Evolutionary conservation across 2,329 filamentous ascomycete species (phyloP).

Genomic region (Xylariaceae sp.): DNA sequence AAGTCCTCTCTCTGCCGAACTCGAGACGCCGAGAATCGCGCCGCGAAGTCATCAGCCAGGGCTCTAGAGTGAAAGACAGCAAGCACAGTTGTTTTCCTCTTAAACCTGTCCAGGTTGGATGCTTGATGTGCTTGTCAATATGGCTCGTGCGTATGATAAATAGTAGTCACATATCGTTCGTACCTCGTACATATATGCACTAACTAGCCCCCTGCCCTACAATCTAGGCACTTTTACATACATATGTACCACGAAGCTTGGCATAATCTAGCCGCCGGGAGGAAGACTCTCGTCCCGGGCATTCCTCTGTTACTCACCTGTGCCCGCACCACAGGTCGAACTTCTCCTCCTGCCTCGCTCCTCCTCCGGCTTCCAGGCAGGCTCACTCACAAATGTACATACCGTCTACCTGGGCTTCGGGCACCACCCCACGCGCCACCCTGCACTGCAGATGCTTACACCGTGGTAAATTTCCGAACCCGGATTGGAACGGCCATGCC

Average conservation of each 20-base stretch:
- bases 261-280: slow-evolving; percentile 18
- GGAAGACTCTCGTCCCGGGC: slow-evolving; percentile 19
- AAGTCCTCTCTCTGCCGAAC: slow-evolving; percentile 11
- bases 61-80: neutral
- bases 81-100: neutral
- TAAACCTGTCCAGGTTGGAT: neutral
- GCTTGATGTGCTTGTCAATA: slow-evolving; percentile 9
- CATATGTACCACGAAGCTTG: slow-evolving; percentile 14
- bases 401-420: slow-evolving; percentile 26
- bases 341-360: slow-evolving; percentile 15
- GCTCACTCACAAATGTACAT: too few species aligned
- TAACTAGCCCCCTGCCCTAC: too few species aligned
- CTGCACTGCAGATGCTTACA: slow-evolving; percentile 5
- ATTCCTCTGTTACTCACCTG: slow-evolving; percentile 13
- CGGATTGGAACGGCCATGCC: slow-evolving; percentile 4
- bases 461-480: slow-evolving; percentile 19
- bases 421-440: slow-evolving; percentile 8
- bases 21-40: slow-evolving; percentile 15
- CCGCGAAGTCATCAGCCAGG: slow-evolving; percentile 13
- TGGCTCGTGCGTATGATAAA: slow-evolving; percentile 10
- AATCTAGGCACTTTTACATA: too few species aligned
- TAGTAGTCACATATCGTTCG: neutral
- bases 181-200: neutral
- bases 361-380: slow-evolving; percentile 18
- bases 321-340: slow-evolving; percentile 14